A percentile compares a stretch with the other conserved stretches of the same genome.
Conservation (phyloP, 2,329 filamentous ascomycete genomes). For the Colletotrichum scovillei region DNA sequence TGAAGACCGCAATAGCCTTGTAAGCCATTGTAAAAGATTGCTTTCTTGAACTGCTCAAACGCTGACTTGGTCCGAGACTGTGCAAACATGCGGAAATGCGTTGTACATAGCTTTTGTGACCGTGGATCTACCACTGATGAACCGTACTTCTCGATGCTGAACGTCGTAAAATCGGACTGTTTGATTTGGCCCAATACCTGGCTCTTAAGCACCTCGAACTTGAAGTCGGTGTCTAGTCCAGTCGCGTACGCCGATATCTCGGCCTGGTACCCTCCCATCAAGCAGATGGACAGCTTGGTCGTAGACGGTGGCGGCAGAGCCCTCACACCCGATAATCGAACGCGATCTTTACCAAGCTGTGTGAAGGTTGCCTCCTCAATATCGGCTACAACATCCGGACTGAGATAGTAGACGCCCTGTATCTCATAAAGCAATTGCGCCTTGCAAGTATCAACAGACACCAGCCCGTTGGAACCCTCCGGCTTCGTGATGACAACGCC, state of each 20-base stretch:
- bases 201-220: conserved; percentile 42
- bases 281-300: conserved; percentile 52
- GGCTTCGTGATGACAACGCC: conserved; percentile 49
- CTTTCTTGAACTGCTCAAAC: conserved; percentile 37
- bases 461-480: conserved; percentile 47
- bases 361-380: conserved; percentile 48
- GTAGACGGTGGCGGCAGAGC: conserved; percentile 52
- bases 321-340: conserved; percentile 49
- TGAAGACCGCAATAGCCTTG: conserved; percentile 48
- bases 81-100: conserved; percentile 54
- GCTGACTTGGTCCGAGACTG: conserved; percentile 42
- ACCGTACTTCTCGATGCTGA: conserved; percentile 46
- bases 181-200: conserved; percentile 41
- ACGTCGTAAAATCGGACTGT: conserved; percentile 39
- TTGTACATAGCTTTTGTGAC: conserved; percentile 51
- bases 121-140: conserved; percentile 37
- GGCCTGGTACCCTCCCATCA: conserved; percentile 50
- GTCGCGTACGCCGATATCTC: conserved; percentile 43
- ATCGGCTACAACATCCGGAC: conserved; percentile 60
- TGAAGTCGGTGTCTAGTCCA: conserved; percentile 41
- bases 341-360: conserved; percentile 47
- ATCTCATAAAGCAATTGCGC: conserved; percentile 63
- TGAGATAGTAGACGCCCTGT: conserved; percentile 59
- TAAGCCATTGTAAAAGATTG: conserved; percentile 45
- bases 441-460: conserved; percentile 50